phyloP scores from a whole-genome alignment of 306 rosid genomes.

The Cucumis cinereus region DNA sequence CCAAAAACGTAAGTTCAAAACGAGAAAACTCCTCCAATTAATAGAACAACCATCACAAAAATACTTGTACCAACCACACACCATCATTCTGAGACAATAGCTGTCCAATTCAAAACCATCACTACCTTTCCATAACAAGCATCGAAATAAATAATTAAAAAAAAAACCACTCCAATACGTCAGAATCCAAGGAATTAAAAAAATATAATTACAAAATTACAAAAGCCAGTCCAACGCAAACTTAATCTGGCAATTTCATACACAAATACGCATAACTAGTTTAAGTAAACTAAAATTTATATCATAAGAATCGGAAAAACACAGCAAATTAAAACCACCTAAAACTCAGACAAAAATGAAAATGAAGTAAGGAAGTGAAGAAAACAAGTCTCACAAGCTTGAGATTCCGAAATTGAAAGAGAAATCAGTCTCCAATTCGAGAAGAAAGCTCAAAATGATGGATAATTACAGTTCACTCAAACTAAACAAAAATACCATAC shows the following conservation, averaged over 20 bases:
- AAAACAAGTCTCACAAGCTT: background rate
- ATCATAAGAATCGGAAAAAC: background rate
- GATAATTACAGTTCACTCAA: background rate
- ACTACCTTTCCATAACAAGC: conserved; percentile 1
- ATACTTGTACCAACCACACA: background rate
- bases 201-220: background rate
- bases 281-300: background rate
- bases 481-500: background rate
- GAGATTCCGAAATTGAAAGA: background rate
- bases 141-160: background rate
- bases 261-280: background rate
- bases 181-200: background rate
- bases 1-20: background rate
- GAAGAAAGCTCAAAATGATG: background rate
- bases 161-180: background rate
- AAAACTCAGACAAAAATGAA: background rate
- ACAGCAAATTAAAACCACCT: background rate
- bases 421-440: background rate
- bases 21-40: background rate
- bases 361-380: background rate
- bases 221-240: background rate
- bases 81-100: background rate
- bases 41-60: background rate
- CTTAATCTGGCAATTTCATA: background rate
- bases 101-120: background rate